Evolutionary conservation across 306 rosid species (phyloP), one percentile per base, ranked within the genome.

Genomic region (Quercus engelmannii): DNA sequence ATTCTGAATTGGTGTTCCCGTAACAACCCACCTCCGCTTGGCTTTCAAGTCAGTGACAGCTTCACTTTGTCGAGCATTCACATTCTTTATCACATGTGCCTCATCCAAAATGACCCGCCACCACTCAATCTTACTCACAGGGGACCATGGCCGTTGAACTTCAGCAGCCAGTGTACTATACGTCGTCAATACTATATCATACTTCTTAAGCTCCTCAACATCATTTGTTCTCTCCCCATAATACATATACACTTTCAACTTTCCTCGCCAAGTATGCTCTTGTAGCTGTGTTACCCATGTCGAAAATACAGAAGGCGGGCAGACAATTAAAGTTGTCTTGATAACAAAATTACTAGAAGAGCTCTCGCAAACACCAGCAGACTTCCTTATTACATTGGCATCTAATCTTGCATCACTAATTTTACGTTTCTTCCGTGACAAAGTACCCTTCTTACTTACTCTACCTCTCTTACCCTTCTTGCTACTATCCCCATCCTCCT

Each of bases 31-130:
- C 83, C 92, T 91, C 72, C 89, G 82, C 79, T 81, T 77, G 35
- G 89, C 90, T 51, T 73, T 83, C 76, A 93, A 75, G 9, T 71
- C 72, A n/a, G 71, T 73, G 20, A 93, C 90, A 7, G 92, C 90
- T 12, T 33, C 74, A 71, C 86, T 91, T 74, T 86, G 95, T 58
- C 41, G 63, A 31, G 98, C 87, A 77, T 76, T 83, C 52, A 70
- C 81, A 80, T 91, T 90, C 86, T 91, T 91, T 21, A 93, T 91
- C 12, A 82, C 62, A 74, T 93, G 97, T 3, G 98, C 98, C 82
- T 93, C 98, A 76, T 93, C 97, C 85, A 93, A 74, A 46, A 93
- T 85, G 35, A 93, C 84, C 15, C 98, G 82, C 93, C 93, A 81
- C 98, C 98, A 93, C 51, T 78, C 78, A 56, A 93, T 43, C 28